Percentiles rank a stretch among this genome's conserved stretches.
Evolutionary conservation across 129 eudicot genomes (phyloP).

Genomic region (Calendula officinalis): DNA sequence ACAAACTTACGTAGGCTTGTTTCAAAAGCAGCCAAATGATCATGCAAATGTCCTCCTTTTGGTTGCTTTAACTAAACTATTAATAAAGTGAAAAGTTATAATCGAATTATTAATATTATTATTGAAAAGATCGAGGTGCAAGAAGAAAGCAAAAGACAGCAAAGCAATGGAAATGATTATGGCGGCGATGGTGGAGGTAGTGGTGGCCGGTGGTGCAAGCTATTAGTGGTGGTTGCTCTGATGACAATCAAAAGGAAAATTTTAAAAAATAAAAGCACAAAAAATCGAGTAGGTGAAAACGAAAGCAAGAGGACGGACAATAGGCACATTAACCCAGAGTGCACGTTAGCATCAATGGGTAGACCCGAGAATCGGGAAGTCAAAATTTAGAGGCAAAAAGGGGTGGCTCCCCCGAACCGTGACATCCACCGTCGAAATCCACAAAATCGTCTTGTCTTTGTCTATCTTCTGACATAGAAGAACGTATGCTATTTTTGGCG

Average conservation of each 20-base stretch:
- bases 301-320: slow-evolving; percentile 20
- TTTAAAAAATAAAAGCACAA: not conserved
- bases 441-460: slow-evolving; percentile 29
- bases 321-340: slow-evolving; percentile 24
- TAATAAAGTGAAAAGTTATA: slow-evolving; percentile 13
- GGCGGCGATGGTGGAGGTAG: slow-evolving; percentile 25
- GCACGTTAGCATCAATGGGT: slow-evolving; percentile 23
- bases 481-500: slow-evolving; percentile 6
- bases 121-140: slow-evolving; percentile 18
- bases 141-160: slow-evolving; percentile 26
- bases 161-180: slow-evolving; percentile 32
- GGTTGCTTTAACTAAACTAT: slow-evolving; percentile 17
- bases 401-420: slow-evolving; percentile 22
- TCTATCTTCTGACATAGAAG: slow-evolving; percentile 10
- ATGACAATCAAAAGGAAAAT: not conserved
- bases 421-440: slow-evolving; percentile 26
- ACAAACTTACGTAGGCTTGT: not conserved
- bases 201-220: slow-evolving; percentile 15
- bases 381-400: not conserved
- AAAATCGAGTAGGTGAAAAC: slow-evolving; percentile 9
- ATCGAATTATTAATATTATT: slow-evolving; percentile 8
- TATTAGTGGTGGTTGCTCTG: not conserved
- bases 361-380: slow-evolving; percentile 36
- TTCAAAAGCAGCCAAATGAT: slow-evolving; percentile 6
- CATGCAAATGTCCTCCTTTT: slow-evolving; percentile 14